Base-by-base conservation (phyloP, 768 basidiomycete genomes). In the Leucocoprinus birnbaumii region DNA sequence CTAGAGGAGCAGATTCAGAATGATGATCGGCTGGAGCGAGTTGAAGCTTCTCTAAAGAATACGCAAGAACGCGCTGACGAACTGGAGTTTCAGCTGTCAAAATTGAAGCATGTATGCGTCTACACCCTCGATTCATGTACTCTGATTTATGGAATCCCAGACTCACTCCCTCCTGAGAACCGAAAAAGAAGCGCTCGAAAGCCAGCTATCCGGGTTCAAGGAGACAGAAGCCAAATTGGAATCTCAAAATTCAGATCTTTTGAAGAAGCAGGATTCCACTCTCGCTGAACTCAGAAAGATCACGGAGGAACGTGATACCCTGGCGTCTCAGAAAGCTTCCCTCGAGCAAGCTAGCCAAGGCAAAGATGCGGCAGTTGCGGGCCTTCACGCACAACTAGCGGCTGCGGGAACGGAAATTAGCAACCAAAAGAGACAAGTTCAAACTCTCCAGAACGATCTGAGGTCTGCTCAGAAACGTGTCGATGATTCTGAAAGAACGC, bases 61-160 rank as follows among this genome's bases (percentile, higher is more conserved):
- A 86, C 86, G 22, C 89, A 91, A 62, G 84, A 93, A 62, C 86
- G 86, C 52, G 87, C 87, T 3, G 90, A 89, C 56, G 89, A 91
- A 63, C 78, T 93, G 8, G 91, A 92, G 62, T 88, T 91, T 62
- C 89, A 89, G 63, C 72, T 94, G 18, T 84, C 86, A 11, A 90
- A 87, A 64, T 71, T 87, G 38, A 89, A 85, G 63, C 91, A 92
- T 82, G 91, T 85, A 58, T 47, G 73, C 37, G 24, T 51, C 37
- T 16, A 18, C 25, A 35, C n/a, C 21, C 25, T n/a, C 38, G 9
- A 46, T 25, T 19, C 21, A 48, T n/a, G 47, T 57, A 43, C 58
- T 31, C 43, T 51, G 8, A 45, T 24, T 57, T 41, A 16, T 31
- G 4, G 35, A 19, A 43, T 7, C 22, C 31, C 35, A 92, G 91